Conservation (phyloP, 2,329 filamentous ascomycete genomes). For the Sporothrix pallida region DNA sequence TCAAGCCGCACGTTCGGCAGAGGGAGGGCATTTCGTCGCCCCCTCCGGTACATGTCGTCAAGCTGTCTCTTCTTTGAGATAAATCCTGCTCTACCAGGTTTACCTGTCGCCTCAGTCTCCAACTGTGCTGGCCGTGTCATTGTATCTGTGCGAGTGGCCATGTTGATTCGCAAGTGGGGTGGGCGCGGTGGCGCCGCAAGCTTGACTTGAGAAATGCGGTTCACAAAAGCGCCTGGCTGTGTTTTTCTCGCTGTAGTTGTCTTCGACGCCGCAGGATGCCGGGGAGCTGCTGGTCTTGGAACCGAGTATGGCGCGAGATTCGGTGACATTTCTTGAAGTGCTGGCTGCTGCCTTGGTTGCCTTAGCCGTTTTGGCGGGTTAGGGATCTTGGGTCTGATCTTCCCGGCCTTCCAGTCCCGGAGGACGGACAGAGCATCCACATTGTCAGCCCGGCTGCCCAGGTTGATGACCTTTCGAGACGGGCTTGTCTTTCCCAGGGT, state of each 20-base stretch:
- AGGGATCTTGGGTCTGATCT: slow-evolving; percentile 50
- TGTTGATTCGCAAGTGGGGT: slow-evolving; percentile 5
- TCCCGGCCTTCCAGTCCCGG: slow-evolving; percentile 61
- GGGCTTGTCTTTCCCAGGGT: slow-evolving; percentile 62
- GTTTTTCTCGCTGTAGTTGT: background rate
- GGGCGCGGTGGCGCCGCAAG: slow-evolving; percentile 33
- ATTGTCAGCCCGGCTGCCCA: slow-evolving; percentile 67
- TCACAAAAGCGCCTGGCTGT: background rate
- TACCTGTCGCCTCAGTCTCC: slow-evolving; percentile 53
- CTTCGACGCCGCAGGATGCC: background rate
- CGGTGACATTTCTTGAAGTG: slow-evolving; percentile 31
- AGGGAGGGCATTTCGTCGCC: slow-evolving; percentile 40
- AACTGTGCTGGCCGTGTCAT: slow-evolving; percentile 57
- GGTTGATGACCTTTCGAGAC: slow-evolving; percentile 60
- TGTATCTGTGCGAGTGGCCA: background rate
- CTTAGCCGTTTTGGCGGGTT: slow-evolving; percentile 10
- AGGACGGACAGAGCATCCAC: slow-evolving; percentile 61
- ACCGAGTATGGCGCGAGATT: slow-evolving; percentile 15
- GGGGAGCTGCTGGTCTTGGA: background rate
- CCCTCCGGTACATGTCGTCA: slow-evolving; percentile 59
- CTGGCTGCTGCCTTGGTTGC: background rate
- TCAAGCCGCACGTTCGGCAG: slow-evolving; percentile 46
- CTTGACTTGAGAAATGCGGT: background rate
- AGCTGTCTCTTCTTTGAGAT: slow-evolving; percentile 58
- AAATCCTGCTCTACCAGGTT: slow-evolving; percentile 48